These are phyloP conservation scores for Phytophthora nicotianae DNA, from an alignment of 352 stramenopile genomes.

Conservation along the genomic window DNA sequence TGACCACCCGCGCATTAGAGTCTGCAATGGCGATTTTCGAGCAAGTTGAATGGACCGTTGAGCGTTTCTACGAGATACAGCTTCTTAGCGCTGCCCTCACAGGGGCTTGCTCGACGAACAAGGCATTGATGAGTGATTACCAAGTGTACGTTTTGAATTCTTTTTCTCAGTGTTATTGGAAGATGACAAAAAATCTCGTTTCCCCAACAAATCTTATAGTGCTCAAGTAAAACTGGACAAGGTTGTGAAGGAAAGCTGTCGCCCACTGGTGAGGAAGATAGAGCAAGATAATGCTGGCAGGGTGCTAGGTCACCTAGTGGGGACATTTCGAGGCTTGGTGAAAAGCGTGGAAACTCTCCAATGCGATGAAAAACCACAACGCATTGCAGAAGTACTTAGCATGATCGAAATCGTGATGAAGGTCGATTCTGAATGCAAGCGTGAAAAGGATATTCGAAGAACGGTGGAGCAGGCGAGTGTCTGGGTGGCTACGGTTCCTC, in stretches of 20 bases:
- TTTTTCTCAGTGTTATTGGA: neutral
- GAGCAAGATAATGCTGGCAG: neutral
- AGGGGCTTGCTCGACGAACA: neutral
- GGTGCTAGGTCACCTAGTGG: conserved; percentile 2
- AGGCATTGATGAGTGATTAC: neutral
- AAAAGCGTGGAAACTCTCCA: neutral
- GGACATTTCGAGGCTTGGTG: conserved; percentile 3
- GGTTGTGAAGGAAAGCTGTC: neutral
- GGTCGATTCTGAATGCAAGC: neutral
- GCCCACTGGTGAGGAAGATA: neutral
- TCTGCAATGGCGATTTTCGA: neutral
- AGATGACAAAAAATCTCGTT: neutral
- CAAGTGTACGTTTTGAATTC: neutral
- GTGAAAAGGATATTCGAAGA: neutral
- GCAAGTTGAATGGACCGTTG: conserved; percentile 3
- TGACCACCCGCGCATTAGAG: neutral
- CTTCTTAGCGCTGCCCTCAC: neutral
- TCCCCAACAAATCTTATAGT: neutral
- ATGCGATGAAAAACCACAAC: neutral
- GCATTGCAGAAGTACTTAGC: conserved; percentile 2
- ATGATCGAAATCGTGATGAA: conserved; percentile 7
- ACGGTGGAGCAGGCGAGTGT: neutral
- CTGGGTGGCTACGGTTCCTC: neutral
- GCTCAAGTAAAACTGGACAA: neutral
- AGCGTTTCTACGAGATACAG: neutral